Conservation (phyloP, 1,284 basidiomycete species). For the Agaricales sp. region DNA sequence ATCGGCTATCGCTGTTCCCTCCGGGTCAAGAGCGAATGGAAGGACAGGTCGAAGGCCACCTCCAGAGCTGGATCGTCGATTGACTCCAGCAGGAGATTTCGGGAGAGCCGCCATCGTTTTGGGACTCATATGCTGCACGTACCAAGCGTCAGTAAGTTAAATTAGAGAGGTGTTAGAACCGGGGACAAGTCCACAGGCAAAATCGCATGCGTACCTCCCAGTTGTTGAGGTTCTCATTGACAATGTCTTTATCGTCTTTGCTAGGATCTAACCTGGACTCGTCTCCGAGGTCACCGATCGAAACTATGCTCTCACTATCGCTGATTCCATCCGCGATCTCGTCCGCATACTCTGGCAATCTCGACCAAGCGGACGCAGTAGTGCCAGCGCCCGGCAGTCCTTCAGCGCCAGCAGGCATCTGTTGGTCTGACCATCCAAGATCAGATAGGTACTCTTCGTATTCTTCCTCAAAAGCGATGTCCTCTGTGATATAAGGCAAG, state of each 20-base stretch:
- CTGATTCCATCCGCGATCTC: slow-evolving; percentile 76
- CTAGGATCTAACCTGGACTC: slow-evolving; percentile 57
- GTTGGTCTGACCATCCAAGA: slow-evolving; percentile 48
- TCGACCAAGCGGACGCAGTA: slow-evolving; percentile 66
- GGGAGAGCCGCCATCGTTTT: slow-evolving; percentile 86
- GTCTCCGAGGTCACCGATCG: slow-evolving; percentile 79
- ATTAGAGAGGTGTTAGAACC: background rate
- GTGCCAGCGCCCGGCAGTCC: slow-evolving; percentile 33
- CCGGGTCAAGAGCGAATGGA: slow-evolving; percentile 70
- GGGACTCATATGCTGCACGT: slow-evolving; percentile 79
- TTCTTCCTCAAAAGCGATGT: slow-evolving; percentile 81
- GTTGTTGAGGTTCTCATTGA: slow-evolving; percentile 79
- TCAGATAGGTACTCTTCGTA: slow-evolving; percentile 84
- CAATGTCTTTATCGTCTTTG: slow-evolving; percentile 48
- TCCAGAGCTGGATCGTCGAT: slow-evolving; percentile 70
- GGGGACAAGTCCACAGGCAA: slow-evolving; percentile 1
- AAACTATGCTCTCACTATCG: slow-evolving; percentile 83
- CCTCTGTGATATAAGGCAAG: slow-evolving; percentile 75
- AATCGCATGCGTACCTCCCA: slow-evolving; percentile 68
- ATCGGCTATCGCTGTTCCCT: slow-evolving; percentile 51
- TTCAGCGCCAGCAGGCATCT: slow-evolving; percentile 20
- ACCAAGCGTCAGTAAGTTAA: slow-evolving; percentile 4
- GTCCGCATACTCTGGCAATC: slow-evolving; percentile 58
- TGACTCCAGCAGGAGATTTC: slow-evolving; percentile 70
- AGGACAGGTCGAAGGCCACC: slow-evolving; percentile 74